Evolutionary conservation across 208 protist species (phyloP), one percentile per base, ranked within the genome.

Genomic region (Trypanosoma grayi): DNA sequence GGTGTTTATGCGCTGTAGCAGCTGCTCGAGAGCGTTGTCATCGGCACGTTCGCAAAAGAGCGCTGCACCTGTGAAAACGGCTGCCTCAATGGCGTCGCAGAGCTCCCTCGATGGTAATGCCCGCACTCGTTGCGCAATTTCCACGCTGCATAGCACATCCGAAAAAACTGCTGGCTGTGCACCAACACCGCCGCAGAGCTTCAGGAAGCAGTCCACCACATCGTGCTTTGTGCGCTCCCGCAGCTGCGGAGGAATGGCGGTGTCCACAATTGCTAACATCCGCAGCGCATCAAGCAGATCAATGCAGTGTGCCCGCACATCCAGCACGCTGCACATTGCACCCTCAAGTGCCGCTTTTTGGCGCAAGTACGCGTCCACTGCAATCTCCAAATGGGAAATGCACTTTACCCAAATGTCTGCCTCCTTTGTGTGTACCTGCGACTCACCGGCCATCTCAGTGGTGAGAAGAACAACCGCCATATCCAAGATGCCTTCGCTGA

Each of bases 31-130:
- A 20, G 34, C 39, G 10, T n/a, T 28, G 13, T 64, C 57, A 39
- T 65, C 43, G 20, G 66, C 66, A 9, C 51, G 10, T 44, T 72
- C 40, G 36, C 40, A 72, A 54, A 72, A 72, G 9, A 65, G 48
- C 5, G 66, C 41, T 6, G 66, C 66, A 39, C 57, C 58, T 30
- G 51, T 65, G 31, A 72, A 60, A 37, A 72, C 34, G 4, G 66
- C 66, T 6, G 57, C n/a, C 43, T 63, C 20, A 25, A 47, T 33
- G 0, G 41, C 14, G 1, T 72, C 57, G 22, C 36, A n/a, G 31
- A 72, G 31, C 28, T 72, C 66, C 3, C n/a, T 41, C 22, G 66
- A 64, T 34, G 58, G 47, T 24, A 72, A 54, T 9, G 41, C 14
- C 9, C 52, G 40, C 9, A 72, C 58, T 44, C 16, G 28, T 30